phyloP scores from a whole-genome alignment of 2,329 filamentous ascomycete genomes.

The Claviceps cyperi region DNA sequence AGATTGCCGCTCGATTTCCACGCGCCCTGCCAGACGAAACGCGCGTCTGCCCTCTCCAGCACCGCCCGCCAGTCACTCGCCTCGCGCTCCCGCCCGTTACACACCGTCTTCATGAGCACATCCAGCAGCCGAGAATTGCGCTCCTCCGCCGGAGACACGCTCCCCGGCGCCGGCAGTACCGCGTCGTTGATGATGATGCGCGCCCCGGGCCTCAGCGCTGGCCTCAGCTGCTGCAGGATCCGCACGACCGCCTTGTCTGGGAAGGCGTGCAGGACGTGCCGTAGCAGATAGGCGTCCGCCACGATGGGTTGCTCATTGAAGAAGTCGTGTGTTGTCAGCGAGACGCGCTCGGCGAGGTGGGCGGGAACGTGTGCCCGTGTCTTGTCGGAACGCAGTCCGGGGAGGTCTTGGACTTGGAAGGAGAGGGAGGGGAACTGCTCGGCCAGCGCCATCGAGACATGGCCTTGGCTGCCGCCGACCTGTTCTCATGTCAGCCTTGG shows the following conservation, averaged over 20 bases:
- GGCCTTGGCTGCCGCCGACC: slow-evolving; percentile 15
- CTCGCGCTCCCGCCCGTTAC: slow-evolving; percentile 31
- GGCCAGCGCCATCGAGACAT: slow-evolving; percentile 11
- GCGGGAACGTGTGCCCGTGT: slow-evolving; percentile 16
- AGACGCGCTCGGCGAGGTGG: slow-evolving; percentile 20
- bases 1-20: slow-evolving; percentile 15
- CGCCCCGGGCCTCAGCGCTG: slow-evolving; percentile 33
- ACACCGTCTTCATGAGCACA: slow-evolving; percentile 30
- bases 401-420: slow-evolving; percentile 37
- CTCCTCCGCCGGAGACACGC: slow-evolving; percentile 20
- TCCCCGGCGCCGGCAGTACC: slow-evolving; percentile 19
- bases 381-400: slow-evolving; percentile 23
- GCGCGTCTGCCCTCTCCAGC: slow-evolving; percentile 22
- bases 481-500: neutral
- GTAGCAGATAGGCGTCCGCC: slow-evolving; percentile 39
- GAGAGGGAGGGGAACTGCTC: slow-evolving; percentile 11
- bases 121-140: slow-evolving; percentile 27
- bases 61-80: slow-evolving; percentile 27
- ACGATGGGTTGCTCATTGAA: slow-evolving; percentile 33
- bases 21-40: slow-evolving; percentile 23
- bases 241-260: slow-evolving; percentile 30
- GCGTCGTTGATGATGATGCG: slow-evolving; percentile 24
- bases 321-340: slow-evolving; percentile 34
- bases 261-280: slow-evolving; percentile 42
- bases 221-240: slow-evolving; percentile 30